Evolutionary conservation across 2,329 filamentous ascomycete genomes (phyloP).

Genomic region (Monosporascus sp.): DNA sequence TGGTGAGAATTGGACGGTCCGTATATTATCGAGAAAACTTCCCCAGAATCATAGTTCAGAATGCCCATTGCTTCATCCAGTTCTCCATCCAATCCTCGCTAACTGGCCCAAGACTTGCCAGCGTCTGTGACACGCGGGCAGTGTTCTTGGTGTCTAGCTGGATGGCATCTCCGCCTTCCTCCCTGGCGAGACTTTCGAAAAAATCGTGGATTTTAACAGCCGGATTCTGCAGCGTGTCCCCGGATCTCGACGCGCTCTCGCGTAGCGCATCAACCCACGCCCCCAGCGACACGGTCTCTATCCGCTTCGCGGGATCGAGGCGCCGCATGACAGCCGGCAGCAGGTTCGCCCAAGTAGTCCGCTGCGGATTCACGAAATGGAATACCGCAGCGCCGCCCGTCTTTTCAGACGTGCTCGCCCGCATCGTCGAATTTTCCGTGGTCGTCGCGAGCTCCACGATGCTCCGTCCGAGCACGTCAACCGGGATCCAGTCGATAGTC

Average conservation of each 20-base stretch:
- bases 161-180: background rate
- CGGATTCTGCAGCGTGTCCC: slow-evolving; percentile 6
- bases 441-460: slow-evolving; percentile 12
- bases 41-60: background rate
- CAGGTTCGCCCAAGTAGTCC: slow-evolving; percentile 10
- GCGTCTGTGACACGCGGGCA: slow-evolving; percentile 1
- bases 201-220: slow-evolving; percentile 10
- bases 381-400: slow-evolving; percentile 9
- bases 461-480: slow-evolving; percentile 8
- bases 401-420: background rate
- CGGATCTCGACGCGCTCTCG: slow-evolving; percentile 5
- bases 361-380: slow-evolving; percentile 13
- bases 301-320: background rate
- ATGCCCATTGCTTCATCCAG: slow-evolving; percentile 15
- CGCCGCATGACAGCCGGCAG: slow-evolving; percentile 3
- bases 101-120: slow-evolving; percentile 5
- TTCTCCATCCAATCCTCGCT: slow-evolving; percentile 6
- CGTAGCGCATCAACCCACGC: slow-evolving; percentile 13
- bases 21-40: background rate
- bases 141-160: slow-evolving; percentile 5
- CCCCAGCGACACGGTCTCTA: slow-evolving; percentile 9
- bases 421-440: background rate
- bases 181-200: slow-evolving; percentile 6
- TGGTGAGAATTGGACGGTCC: background rate
- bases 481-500: slow-evolving; percentile 14